These are phyloP conservation scores for Phytophthora syringae DNA, from an alignment of 352 stramenopile species.

Conservation along the genomic window DNA sequence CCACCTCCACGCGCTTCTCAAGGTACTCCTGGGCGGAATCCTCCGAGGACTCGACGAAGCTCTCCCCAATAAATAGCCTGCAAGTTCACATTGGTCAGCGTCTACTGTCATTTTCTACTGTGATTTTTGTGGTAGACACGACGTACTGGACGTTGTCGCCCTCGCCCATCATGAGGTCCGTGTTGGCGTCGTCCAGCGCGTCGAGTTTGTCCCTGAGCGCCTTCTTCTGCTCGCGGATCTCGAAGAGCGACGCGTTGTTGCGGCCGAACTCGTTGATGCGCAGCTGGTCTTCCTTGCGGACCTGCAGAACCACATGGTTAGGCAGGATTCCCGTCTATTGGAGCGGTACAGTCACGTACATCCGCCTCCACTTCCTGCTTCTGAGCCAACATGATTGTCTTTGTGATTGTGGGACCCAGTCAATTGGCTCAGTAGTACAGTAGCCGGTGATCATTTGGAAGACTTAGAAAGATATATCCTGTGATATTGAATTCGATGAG, in stretches of 20 bases:
- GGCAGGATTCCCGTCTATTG: background rate
- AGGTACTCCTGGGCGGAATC: slow-evolving; percentile 95
- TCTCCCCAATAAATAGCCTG: slow-evolving; percentile 94
- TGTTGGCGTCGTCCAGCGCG: slow-evolving; percentile 96
- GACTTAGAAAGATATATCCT: too few species aligned
- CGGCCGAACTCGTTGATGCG: slow-evolving; percentile 98
- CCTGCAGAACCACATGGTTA: slow-evolving; percentile 55
- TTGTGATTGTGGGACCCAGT: slow-evolving; percentile 11
- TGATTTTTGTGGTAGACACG: too few species aligned
- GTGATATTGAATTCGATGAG: too few species aligned
- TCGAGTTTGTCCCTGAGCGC: slow-evolving; percentile 95
- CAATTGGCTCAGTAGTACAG: slow-evolving; percentile 34
- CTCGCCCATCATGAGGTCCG: slow-evolving; percentile 97
- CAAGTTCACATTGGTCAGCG: background rate
- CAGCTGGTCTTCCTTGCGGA: slow-evolving; percentile 96
- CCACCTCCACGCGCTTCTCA: slow-evolving; percentile 89
- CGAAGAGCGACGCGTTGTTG: slow-evolving; percentile 94
- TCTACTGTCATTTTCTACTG: too few species aligned
- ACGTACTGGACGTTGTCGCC: slow-evolving; percentile 83
- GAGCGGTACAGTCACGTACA: slow-evolving; percentile 43
- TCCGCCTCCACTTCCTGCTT: slow-evolving; percentile 87
- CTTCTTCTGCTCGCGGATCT: slow-evolving; percentile 92
- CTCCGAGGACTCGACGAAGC: slow-evolving; percentile 95
- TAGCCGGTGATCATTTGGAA: background rate
- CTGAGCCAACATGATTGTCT: slow-evolving; percentile 67